Evolutionary conservation across 2,329 filamentous ascomycete genomes (phyloP), one percentile per base, ranked within the genome.

Genomic region (Phyllosticta citribraziliensis): DNA sequence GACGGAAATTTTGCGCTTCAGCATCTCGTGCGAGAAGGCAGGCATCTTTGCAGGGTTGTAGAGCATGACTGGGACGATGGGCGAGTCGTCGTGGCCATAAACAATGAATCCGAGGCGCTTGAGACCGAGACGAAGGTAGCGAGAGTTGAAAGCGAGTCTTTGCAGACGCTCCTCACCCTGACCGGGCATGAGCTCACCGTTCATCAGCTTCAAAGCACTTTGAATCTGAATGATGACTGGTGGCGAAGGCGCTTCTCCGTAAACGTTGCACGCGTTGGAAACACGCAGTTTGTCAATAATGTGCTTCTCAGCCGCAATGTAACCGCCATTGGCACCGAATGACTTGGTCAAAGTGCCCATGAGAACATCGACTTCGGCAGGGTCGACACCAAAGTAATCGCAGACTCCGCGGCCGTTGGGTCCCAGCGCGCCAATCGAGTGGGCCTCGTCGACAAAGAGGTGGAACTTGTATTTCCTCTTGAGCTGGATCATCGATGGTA

Each of bases 31-130:
- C 56, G 91, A 97, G 76, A 99, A 99, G 63, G 94, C 93, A 4
- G 93, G 89, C 82, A 99, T 97, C 79, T 99, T 99, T 69, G 90
- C 94, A n/a, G 94, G 94, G 77, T 97, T 91, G 81, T 97, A 99
- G 27, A 99, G 85, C 70, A 96, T 84, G 66, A 99, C 76, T 59
- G 94, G 94, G 67, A 99, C 91, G 68, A 99, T 97, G 61, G 94
- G 94, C 5, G 92, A 97, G 77, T 99, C 94, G 71, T 99, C 94
- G 73, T 97, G 92, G 64, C 94, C 94, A 72, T 95, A 97, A 60
- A 97, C 88, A 71, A 99, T 99, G 78, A 91, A 93, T 56, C 94
- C 94, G 58, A 99, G 86, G 67, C 94, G 89, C 82, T 99, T 99
- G 70, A 99, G 84, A 66, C 94, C 94, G 27, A 99, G 86, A 63